Evolutionary conservation across 192 early-diverging fungal genomes (phyloP).

Genomic region (Coemansia javaensis): DNA sequence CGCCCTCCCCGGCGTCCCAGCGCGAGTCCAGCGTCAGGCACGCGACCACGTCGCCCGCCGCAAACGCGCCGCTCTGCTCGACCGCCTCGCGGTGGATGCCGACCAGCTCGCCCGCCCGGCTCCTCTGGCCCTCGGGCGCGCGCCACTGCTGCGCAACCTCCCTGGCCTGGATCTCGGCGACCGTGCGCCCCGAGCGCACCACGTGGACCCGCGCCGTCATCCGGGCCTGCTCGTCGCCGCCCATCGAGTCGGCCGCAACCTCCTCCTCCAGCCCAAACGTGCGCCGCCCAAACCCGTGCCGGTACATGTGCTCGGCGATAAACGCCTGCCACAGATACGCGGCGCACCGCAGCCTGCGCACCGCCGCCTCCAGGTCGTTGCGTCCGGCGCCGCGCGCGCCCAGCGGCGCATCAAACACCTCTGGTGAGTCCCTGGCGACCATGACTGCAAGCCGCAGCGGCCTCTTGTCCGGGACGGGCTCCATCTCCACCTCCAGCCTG

Average conservation of each 20-base stretch:
- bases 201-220: constrained; percentile 56
- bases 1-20: constrained; percentile 49
- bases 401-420: constrained; percentile 57
- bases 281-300: constrained; percentile 61
- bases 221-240: constrained; percentile 26
- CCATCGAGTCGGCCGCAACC: constrained; percentile 47
- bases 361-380: constrained; percentile 50
- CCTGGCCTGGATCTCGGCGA: constrained; percentile 54
- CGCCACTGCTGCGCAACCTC: constrained; percentile 55
- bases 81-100: constrained; percentile 44
- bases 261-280: constrained; percentile 61
- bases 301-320: constrained; percentile 63
- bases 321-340: constrained; percentile 71
- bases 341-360: constrained; percentile 54
- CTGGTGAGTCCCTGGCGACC: constrained; percentile 54
- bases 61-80: constrained; percentile 32
- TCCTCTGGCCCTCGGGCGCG: constrained; percentile 11
- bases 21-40: constrained; percentile 55
- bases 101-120: constrained; percentile 36
- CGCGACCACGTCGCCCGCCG: constrained; percentile 35
- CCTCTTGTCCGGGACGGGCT: constrained; percentile 48
- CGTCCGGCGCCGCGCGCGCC: constrained; percentile 35
- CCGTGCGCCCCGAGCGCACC: constrained; percentile 39
- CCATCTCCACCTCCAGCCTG: constrained; percentile 44
- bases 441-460: constrained; percentile 56